Conservation (phyloP, 2,329 filamentous ascomycete species). For the Rutstroemia sp. region DNA sequence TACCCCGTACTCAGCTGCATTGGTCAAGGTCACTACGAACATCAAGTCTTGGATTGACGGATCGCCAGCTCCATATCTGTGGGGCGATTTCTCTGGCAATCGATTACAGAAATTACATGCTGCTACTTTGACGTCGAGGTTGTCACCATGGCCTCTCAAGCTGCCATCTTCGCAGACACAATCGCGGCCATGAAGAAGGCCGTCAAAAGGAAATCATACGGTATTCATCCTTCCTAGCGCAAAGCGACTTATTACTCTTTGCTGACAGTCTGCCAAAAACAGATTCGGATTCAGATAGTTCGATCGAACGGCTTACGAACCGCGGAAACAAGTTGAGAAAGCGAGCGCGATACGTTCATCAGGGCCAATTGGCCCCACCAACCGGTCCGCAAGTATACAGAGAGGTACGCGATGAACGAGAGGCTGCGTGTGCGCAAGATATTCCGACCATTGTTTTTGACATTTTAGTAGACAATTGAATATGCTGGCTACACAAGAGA, state of each 20-base stretch:
- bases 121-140: not conserved
- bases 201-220: constrained; percentile 55
- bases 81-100: not conserved
- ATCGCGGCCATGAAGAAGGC: constrained; percentile 62
- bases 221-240: constrained; percentile 33
- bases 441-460: not conserved
- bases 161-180: constrained; percentile 57
- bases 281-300: constrained; percentile 75
- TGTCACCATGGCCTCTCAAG: constrained; percentile 45
- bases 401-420: constrained; percentile 45
- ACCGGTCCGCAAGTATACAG: constrained; percentile 62
- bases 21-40: not conserved
- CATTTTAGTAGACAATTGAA: constrained; percentile 52
- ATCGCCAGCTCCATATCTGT: not conserved
- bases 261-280: not conserved
- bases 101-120: not conserved
- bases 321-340: constrained; percentile 75
- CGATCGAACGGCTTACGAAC: constrained; percentile 62
- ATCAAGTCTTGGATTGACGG: not conserved
- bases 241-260: constrained; percentile 9
- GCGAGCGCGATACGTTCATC: constrained; percentile 61
- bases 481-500: constrained; percentile 66
- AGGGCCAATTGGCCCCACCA: constrained; percentile 60
- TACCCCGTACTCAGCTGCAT: constrained; percentile 3
- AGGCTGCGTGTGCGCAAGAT: not conserved